Base-by-base conservation (phyloP, 805 yeast genomes). In the Monosporozyma aquatica region DNA sequence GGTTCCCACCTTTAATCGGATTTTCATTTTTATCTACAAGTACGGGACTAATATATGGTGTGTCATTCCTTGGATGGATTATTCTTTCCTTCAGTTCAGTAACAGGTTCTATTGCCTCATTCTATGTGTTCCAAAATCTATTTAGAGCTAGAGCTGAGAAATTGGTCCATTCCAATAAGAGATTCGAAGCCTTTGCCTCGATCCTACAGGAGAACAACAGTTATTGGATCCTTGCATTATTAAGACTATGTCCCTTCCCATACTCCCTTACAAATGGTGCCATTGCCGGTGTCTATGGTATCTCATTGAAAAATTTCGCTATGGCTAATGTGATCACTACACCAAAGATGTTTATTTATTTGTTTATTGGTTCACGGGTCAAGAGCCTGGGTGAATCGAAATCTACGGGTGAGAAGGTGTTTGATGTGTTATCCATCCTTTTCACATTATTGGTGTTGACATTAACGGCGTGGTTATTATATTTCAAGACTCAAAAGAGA, bases 201-300 rank as follows among this genome's bases (percentile, higher is more conserved):
- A 82, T 86, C 4, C 61, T 90, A 45, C 77, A 73, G 50, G 94
- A 86, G 44, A 74, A 76, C 43, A 80, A 82, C 50, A 75, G 78
- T 44, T 72, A 87, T 44, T 59, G 78, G 48, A 62, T 92, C 20
- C 62, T 90, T 41, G 74, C 82, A 41, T 67, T 90, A 56, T 72
- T 90, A 23, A 69, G 97, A 43, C 61, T 90, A 44, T 87, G 96
- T 52, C 98, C 98, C 0, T 72, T 90, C 53, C 97, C 97, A 0
- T 92, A 87, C 58, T 87, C 96, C 2, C 66, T 90, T 25, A 81
- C 92, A 0, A 90, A 90, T 55, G 97, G 96, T 4, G 97, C 95
- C 0, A 69, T 92, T 50, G 92, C 95, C 8, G 81, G 94, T 2
- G 75, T 90, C 11, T 95, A 94, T 0, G 82, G 85, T 14, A 70